Evolutionary conservation across 805 yeast species (phyloP).

Genomic region (Metschnikowia aberdeeniae): DNA sequence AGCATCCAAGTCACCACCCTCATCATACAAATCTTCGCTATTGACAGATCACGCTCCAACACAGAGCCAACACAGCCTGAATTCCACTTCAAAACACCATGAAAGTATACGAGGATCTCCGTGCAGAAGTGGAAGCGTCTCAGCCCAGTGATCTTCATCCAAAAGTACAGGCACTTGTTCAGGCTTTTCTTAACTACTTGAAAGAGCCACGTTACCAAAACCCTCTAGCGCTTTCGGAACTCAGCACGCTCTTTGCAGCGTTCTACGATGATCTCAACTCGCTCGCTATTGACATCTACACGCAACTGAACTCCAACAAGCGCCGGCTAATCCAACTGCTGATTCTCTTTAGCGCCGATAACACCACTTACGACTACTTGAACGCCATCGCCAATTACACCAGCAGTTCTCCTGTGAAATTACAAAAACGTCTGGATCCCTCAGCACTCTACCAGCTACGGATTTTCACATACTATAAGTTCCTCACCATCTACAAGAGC

Average conservation of each 20-base stretch:
- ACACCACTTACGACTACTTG: constrained; percentile 34
- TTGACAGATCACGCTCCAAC: neutral
- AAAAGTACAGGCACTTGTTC: constrained; percentile 24
- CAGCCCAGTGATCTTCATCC: constrained; percentile 23
- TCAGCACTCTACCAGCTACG: constrained; percentile 37
- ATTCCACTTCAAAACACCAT: constrained; percentile 1
- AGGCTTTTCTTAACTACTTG: constrained; percentile 30
- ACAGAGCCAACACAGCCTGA: neutral
- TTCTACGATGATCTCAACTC: constrained; percentile 39
- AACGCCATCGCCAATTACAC: constrained; percentile 41
- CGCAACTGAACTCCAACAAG: constrained; percentile 37
- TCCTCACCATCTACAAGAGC: constrained; percentile 29
- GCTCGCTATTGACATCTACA: constrained; percentile 28
- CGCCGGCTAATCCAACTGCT: constrained; percentile 34
- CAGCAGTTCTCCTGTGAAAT: constrained; percentile 28
- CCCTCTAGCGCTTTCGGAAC: constrained; percentile 35
- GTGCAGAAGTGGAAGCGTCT: constrained; percentile 21
- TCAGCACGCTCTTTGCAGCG: constrained; percentile 29
- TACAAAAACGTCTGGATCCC: constrained; percentile 33
- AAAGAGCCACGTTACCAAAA: constrained; percentile 42
- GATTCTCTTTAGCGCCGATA: constrained; percentile 25
- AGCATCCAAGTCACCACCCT: neutral
- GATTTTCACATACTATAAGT: constrained; percentile 39
- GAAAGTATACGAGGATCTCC: constrained; percentile 15
- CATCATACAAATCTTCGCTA: neutral